Conservation (phyloP, 805 yeast genomes). For the Starmerella asiatica region DNA sequence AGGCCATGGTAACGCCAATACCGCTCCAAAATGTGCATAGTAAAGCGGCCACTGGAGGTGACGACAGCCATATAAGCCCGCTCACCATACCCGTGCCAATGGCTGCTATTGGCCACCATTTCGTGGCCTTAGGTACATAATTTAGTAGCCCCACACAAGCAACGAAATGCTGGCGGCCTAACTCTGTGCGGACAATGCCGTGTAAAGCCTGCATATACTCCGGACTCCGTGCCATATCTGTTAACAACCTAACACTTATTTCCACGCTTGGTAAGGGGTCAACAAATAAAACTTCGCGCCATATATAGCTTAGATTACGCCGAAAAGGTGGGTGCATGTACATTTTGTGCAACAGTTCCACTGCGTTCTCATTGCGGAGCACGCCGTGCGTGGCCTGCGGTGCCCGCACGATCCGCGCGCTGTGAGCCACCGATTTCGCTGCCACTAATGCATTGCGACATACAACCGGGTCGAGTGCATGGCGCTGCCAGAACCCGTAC, state of each 20-base stretch:
- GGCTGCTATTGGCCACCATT: background rate
- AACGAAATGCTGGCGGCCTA: conserved; percentile 3
- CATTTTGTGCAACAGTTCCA: background rate
- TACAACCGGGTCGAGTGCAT: conserved; percentile 2
- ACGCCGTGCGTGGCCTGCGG: conserved; percentile 1
- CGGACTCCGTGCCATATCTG: background rate
- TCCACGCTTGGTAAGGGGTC: conserved; percentile 3
- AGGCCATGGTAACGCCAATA: conserved; percentile 1
- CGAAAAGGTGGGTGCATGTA: conserved; percentile 3
- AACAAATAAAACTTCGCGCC: conserved; percentile 5
- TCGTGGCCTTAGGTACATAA: background rate
- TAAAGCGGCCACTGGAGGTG: conserved; percentile 2
- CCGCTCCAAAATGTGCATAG: conserved; percentile 12
- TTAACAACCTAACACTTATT: no score
- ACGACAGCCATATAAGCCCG: conserved; percentile 3
- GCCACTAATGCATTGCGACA: conserved; percentile 12
- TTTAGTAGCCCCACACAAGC: conserved; percentile 2
- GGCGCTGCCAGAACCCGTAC: conserved; percentile 7
- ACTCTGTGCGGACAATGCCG: conserved; percentile 8
- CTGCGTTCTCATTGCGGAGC: background rate
- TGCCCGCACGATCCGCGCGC: background rate
- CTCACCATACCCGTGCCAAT: conserved; percentile 2
- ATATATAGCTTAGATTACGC: background rate
- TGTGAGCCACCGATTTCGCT: conserved; percentile 4
- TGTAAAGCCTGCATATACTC: background rate